Evolutionary conservation across 2,329 filamentous ascomycete genomes (phyloP), one percentile per base, ranked within the genome.

Genomic region (Stemphylium beticola): DNA sequence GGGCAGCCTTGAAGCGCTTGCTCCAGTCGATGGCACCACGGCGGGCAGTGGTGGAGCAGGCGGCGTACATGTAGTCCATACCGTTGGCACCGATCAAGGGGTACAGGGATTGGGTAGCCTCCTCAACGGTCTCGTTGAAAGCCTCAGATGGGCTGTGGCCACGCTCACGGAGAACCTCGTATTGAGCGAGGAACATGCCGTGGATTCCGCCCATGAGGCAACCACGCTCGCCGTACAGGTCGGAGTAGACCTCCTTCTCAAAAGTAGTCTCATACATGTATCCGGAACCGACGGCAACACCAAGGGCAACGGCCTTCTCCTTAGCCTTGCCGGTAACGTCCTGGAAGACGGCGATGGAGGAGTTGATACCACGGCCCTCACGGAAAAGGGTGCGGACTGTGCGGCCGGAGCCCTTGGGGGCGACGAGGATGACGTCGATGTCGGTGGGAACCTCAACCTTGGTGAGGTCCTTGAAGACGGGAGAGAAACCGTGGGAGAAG

Each of bases 61-160:
- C 95, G 78, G 93, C 93, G 85, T 96, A 99, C 95, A 99, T 99
- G 92, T 96, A 99, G 85, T 99, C 95, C 95, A 99, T 98, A 76
- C 95, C 95, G 82, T 98, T 90, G 81, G 86, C 87, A 76, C 93
- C 95, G 75, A 99, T 99, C 76, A 99, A 86, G 64, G 95, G 95
- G 87, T 99, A 99, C 76, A 99, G 85, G 67, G 87, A 92, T 87
- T 99, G 95, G 48, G 95, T 99, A 66, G 95, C 95, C 87, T 99
- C 95, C 87, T 99, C 95, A 68, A 99, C 95, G 68, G 95, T 99
- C 92, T 99, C 95, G 87, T 99, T 99, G 90, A 99, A 99, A 68
- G 95, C 95, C 84, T 99, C 95, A 72, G 90, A 93, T 78, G 95
- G 95, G 81, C 86, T 90, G 89, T 99, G 95, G 81, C 95, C 95